These are phyloP conservation scores for Garcileccinum viscosum DNA, from an alignment of 1,284 basidiomycete genomes.

Conservation along the genomic window DNA sequence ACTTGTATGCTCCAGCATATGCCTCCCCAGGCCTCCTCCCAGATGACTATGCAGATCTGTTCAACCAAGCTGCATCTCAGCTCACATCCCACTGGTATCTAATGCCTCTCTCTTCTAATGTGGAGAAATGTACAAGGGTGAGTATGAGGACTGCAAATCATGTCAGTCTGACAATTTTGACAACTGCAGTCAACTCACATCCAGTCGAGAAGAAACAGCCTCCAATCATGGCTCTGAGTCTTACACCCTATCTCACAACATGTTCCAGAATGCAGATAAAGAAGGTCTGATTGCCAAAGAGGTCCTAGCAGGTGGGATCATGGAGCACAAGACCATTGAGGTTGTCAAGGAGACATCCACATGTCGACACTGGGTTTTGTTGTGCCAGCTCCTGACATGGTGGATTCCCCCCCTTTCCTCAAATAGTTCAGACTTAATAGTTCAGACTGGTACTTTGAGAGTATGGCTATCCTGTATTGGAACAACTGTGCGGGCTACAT, in stretches of 20 bases:
- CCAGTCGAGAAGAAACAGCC: slow-evolving; percentile 75
- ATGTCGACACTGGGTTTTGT: slow-evolving; percentile 88
- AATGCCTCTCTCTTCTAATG: background rate
- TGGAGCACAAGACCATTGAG: slow-evolving; percentile 85
- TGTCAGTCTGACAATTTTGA: slow-evolving; percentile 77
- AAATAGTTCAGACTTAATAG: slow-evolving; percentile 76
- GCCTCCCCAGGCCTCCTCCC: slow-evolving; percentile 48
- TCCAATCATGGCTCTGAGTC: slow-evolving; percentile 87
- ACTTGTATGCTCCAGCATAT: slow-evolving; percentile 79
- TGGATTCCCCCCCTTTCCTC: slow-evolving; percentile 83
- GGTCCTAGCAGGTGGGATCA: slow-evolving; percentile 77
- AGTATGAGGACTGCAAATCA: background rate
- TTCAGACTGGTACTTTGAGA: slow-evolving; percentile 98
- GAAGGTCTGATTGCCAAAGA: slow-evolving; percentile 80
- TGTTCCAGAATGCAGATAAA: slow-evolving; percentile 86
- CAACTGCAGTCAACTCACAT: slow-evolving; percentile 73
- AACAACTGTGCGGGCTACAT: slow-evolving; percentile 88
- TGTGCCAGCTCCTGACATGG: slow-evolving; percentile 91
- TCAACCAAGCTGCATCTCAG: slow-evolving; percentile 53
- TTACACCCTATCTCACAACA: slow-evolving; percentile 92
- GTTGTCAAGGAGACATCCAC: slow-evolving; percentile 81
- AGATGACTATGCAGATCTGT: slow-evolving; percentile 55
- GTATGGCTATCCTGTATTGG: slow-evolving; percentile 89
- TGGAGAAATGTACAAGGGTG: background rate
- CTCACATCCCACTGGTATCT: slow-evolving; percentile 76